These are phyloP conservation scores for Spathaspora sp. DNA, from an alignment of 1,139 yeast genomes.

Conservation along the genomic window DNA sequence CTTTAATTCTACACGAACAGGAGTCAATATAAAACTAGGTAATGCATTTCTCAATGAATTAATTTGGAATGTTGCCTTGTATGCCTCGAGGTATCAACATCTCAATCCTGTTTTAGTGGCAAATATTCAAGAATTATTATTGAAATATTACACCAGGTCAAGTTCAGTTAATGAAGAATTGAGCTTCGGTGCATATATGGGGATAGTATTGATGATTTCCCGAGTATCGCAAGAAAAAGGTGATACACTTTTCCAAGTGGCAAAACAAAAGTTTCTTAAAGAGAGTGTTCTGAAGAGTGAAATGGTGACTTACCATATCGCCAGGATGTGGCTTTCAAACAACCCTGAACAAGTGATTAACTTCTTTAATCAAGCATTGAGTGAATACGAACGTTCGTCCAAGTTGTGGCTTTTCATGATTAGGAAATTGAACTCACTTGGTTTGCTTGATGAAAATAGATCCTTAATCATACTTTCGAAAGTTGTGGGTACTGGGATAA, in stretches of 20 bases:
- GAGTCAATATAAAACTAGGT: conserved; percentile 14
- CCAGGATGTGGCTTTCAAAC: conserved; percentile 25
- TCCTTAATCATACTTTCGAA: conserved; percentile 27
- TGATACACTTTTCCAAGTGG: conserved; percentile 24
- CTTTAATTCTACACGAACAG: conserved; percentile 15
- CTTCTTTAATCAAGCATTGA: conserved; percentile 30
- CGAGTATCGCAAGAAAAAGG: conserved; percentile 27
- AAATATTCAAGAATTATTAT: conserved; percentile 30
- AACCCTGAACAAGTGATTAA: conserved; percentile 35
- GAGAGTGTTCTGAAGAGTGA: conserved; percentile 16
- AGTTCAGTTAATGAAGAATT: conserved; percentile 19
- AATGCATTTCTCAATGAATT: conserved; percentile 20
- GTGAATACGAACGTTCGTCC: conserved; percentile 24
- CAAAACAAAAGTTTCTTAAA: conserved; percentile 23
- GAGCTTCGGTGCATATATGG: conserved; percentile 37
- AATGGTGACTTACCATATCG: conserved; percentile 23
- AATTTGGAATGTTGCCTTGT: conserved; percentile 24
- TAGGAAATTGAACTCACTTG: conserved; percentile 32
- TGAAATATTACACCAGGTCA: conserved; percentile 19
- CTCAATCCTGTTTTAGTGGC: conserved; percentile 7
- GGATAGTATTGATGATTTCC: conserved; percentile 34
- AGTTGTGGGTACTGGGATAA: conserved; percentile 23
- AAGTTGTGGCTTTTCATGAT: conserved; percentile 38
- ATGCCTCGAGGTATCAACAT: conserved; percentile 12
- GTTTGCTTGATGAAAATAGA: conserved; percentile 31